Percentiles rank a stretch among this genome's conserved stretches.
Conservation (phyloP, 768 basidiomycete species). For the Serpula lacrymans region DNA sequence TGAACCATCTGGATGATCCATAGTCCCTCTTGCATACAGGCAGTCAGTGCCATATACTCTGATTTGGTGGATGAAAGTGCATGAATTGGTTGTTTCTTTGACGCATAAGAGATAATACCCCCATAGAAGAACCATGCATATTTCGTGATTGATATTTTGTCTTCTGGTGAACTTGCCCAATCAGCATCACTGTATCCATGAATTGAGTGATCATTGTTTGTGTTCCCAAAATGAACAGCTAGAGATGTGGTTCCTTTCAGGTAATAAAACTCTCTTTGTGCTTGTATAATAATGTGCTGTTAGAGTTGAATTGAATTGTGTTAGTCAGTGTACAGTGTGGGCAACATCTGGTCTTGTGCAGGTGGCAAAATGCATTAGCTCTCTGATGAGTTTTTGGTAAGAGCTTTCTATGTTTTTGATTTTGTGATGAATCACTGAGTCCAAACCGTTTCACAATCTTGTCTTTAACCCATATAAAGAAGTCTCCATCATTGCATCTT, state of each 20-base stretch:
- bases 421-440: not conserved
- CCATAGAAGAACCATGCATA: slow-evolving; percentile 25
- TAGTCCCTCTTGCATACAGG: slow-evolving; percentile 32
- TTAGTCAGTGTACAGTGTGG: slow-evolving; percentile 25
- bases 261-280: slow-evolving; percentile 21
- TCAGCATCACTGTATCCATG: slow-evolving; percentile 22
- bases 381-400: not conserved
- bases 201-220: not conserved
- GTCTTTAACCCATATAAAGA: no score
- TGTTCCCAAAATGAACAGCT: not conserved
- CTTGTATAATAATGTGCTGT: not conserved
- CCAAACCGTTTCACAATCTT: no score
- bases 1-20: slow-evolving; percentile 22
- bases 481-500: no score
- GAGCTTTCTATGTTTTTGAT: not conserved
- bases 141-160: slow-evolving; percentile 22
- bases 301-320: slow-evolving; percentile 29
- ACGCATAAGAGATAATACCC: slow-evolving; percentile 28
- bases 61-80: slow-evolving; percentile 6
- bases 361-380: slow-evolving; percentile 17
- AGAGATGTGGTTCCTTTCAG: slow-evolving; percentile 15
- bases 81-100: slow-evolving; percentile 29
- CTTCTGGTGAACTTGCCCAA: slow-evolving; percentile 18
- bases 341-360: slow-evolving; percentile 35
- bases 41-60: slow-evolving; percentile 2